Base-by-base conservation (phyloP, 78 protist species). In the Dictyostelium intermedium region DNA sequence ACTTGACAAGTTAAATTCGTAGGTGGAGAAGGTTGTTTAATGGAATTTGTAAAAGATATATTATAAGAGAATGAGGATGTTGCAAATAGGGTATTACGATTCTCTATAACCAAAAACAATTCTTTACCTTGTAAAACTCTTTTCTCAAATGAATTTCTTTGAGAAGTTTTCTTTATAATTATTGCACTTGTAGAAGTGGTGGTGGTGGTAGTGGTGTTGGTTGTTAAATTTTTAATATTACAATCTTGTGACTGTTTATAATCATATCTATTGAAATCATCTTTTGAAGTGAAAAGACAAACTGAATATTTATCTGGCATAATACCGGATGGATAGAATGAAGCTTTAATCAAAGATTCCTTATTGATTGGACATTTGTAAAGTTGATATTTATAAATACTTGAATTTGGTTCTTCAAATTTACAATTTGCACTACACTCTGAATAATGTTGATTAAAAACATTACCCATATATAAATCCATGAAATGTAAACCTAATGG, bases 301-400 rank as follows among this genome's bases (percentile, higher is more conserved):
- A 80, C 84, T 16, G 84, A 45, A 47, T 35, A 47, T 47, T 80
- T 80, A 39, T 80, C 84, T 0, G 79, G 79, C 37, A 72, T 32
- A 2, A 25, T 63, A 9, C 84, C 84, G 0, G 3, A 0, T 13
- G 84, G 69, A 23, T 25, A 2, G 32, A 47, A 47, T 0, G 27
- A 18, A 8, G 47, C 61, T 8, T 9, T 23, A 5, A 80, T 27
- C 2, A 80, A 14, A 13, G 84, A 80, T 16, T 47, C 41, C 14
- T 10, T 32, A 18, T 27, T 47, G 4, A 39, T 80, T 23, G 84
- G 84, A 23, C 84, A 80, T 20, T 76, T 18, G 11, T 47, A 27
- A 1, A 0, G 4, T 3, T 20, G 72, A 30, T 50, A 47, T 25
- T 47, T 80, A 18, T 27, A 80, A 47, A 80, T 27, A 0, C 1